Conservation (phyloP, 805 yeast species). For the Barnettozyma californica region DNA sequence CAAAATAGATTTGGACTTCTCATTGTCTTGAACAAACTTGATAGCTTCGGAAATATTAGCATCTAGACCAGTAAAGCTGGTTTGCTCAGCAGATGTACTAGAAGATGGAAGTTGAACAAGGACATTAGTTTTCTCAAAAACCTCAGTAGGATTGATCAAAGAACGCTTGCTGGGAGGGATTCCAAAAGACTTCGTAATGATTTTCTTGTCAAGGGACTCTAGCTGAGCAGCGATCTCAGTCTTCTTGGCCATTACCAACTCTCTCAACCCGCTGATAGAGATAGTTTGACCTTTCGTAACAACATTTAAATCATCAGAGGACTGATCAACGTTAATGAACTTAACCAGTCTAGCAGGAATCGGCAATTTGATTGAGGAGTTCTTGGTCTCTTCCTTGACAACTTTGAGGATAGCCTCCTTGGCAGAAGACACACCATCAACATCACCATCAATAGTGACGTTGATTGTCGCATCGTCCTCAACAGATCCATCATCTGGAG, state of each 20-base stretch:
- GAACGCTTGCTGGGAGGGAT: constrained; percentile 69
- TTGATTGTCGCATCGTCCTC: constrained; percentile 53
- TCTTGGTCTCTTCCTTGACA: constrained; percentile 69
- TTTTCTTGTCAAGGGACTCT: constrained; percentile 37
- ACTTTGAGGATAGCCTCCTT: constrained; percentile 62
- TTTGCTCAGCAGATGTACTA: constrained; percentile 32
- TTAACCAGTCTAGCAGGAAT: constrained; percentile 33
- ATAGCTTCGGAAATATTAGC: constrained; percentile 56
- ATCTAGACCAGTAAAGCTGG: constrained; percentile 65
- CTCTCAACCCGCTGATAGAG: constrained; percentile 66
- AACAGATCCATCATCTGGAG: constrained; percentile 44
- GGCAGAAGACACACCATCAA: constrained; percentile 75
- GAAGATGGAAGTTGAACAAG: constrained; percentile 48
- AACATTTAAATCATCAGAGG: constrained; percentile 24
- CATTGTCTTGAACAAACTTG: constrained; percentile 48
- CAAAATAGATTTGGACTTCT: not conserved
- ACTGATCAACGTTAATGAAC: constrained; percentile 27
- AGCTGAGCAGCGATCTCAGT: constrained; percentile 42
- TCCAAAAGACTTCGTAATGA: constrained; percentile 49
- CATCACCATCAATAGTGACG: constrained; percentile 75
- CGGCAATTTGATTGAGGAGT: constrained; percentile 43
- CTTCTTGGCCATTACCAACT: constrained; percentile 51
- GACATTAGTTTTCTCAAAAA: constrained; percentile 51
- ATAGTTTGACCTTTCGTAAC: constrained; percentile 38
- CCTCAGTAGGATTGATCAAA: constrained; percentile 52